Base-by-base conservation (phyloP, 805 yeast species). In the Candida coleopterorum region DNA sequence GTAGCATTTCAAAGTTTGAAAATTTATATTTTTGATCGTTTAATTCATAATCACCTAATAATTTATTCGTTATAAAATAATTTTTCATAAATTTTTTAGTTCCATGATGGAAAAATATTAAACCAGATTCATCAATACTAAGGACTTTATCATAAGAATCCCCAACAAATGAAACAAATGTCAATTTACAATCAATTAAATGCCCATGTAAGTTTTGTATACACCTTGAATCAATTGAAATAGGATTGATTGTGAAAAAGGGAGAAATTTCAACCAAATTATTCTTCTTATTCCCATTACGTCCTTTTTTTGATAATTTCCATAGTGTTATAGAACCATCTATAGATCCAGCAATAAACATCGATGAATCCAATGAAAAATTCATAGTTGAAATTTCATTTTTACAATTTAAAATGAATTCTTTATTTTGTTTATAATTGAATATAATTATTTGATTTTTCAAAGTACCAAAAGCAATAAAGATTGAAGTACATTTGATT, bases 251-350 rank as follows among this genome's bases (percentile, higher is more conserved):
- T 4, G 45, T 38, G 34, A 44, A 83, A 42, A 3, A 76, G 70
- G n/a, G 85, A 66, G 37, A 73, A 79, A 34, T 79, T 75, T 4
- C 62, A 56, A 2, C 81, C 25, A 37, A 50, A 38, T 5, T 47
- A 40, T 8, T 59, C 36, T 37, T 41, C n/a, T n/a, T n/a, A n/a
- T n/a, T n/a, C n/a, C n/a, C n/a, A n/a, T n/a, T n/a, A n/a, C n/a
- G n/a, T n/a, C n/a, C n/a, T n/a, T n/a, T n/a, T n/a, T n/a, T n/a
- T 50, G 37, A 43, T 37, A 64, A 46, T 43, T 84, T 79, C 95
- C 96, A 90, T 2, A 85, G 46, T 20, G 70, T 60, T 2, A 89
- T 69, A 37, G 64, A 66, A 0, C 97, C 97, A 16, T 69, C 59
- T 4, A 67, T 62, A 45, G 72, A 77, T 1, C 95, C 95, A 0